Conservation (phyloP, 1,284 basidiomycete genomes). For the Trichosporon coremiiforme region DNA sequence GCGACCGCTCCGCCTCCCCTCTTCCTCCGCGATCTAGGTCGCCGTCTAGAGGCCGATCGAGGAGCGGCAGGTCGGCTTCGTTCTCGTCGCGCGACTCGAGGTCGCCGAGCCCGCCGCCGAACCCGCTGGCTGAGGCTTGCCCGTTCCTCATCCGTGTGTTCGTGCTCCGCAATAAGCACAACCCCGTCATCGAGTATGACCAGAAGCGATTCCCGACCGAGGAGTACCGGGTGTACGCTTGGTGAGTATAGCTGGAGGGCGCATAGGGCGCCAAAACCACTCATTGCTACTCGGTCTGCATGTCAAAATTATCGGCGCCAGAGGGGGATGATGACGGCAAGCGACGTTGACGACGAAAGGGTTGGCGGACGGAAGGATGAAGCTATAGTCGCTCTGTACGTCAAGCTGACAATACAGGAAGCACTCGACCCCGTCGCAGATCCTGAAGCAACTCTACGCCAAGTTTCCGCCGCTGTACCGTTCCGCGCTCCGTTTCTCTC, state of each 20-base stretch:
- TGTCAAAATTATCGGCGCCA: no score
- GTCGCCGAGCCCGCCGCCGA: slow-evolving; percentile 16
- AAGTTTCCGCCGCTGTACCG: slow-evolving; percentile 49
- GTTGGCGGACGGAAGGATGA: no score
- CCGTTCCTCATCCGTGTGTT: slow-evolving; percentile 53
- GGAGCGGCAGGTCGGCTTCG: slow-evolving; percentile 17
- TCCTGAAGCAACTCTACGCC: slow-evolving; percentile 48
- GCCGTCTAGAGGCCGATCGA: slow-evolving; percentile 14
- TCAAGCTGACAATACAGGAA: slow-evolving; percentile 37
- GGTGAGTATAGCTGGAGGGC: slow-evolving; percentile 35
- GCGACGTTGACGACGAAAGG: no score
- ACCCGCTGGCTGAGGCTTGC: slow-evolving; percentile 26
- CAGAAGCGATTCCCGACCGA: slow-evolving; percentile 45
- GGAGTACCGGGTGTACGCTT: slow-evolving; percentile 51
- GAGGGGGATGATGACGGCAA: no score
- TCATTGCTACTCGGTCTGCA: no score
- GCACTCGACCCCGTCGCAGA: slow-evolving; percentile 44
- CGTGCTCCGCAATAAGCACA: slow-evolving; percentile 48
- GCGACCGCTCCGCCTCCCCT: neutral
- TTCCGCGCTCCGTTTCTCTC: slow-evolving; percentile 47
- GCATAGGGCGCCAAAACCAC: no score
- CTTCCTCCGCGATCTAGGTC: slow-evolving; percentile 16
- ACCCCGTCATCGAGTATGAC: slow-evolving; percentile 49
- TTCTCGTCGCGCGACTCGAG: neutral
- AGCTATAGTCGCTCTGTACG: no score